Base-by-base conservation (phyloP, 2,329 filamentous ascomycete genomes). In the Mollisiaceae sp. region DNA sequence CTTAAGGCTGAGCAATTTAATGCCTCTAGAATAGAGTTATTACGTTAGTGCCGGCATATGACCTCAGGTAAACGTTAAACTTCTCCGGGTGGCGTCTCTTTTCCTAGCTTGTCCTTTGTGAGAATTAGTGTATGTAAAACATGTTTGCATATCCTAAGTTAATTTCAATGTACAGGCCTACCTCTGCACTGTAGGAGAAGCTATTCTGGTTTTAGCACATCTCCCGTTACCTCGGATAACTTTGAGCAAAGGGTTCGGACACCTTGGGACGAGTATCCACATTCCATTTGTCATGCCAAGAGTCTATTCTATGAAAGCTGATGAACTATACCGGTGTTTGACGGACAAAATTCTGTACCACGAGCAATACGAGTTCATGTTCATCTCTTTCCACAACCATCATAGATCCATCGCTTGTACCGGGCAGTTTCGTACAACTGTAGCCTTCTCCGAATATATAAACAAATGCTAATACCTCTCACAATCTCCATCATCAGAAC, bases 31-130 rank as follows among this genome's bases (percentile, higher is more conserved):
- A 54, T 8, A 32, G 32, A n/a, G 24, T 6, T 54, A 27, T 54
- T 18, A 27, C 22, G 50, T 12, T 50, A 54, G 50, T 32, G 50
- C 3, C 24, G 50, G 50, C 50, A 54, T 54, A 54, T 54, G 24
- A 35, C 50, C 50, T 54, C 50, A 54, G 14, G 50, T 35, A 32
- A 24, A 54, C 27, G 4, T 27, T 54, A 35, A 32, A 5, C 9
- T 54, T 18, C 22, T 35, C 27, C 24, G 14, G 11, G 18, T 14
- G 1, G 14, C 12, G 1, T 18, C 14, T 32, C 1, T 24, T 11
- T 35, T 35, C 18, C 6, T 54, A 8, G 24, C 8, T 6, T 18
- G 14, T 18, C 32, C 9, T 54, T 35, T 14, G 15, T 35, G 24
- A 4, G 24, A 32, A 54, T 18, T 12, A 54, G 14, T 27, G 20